These are phyloP conservation scores for Acacia crassicarpa DNA, from an alignment of 306 rosid species.

Conservation along the genomic window DNA sequence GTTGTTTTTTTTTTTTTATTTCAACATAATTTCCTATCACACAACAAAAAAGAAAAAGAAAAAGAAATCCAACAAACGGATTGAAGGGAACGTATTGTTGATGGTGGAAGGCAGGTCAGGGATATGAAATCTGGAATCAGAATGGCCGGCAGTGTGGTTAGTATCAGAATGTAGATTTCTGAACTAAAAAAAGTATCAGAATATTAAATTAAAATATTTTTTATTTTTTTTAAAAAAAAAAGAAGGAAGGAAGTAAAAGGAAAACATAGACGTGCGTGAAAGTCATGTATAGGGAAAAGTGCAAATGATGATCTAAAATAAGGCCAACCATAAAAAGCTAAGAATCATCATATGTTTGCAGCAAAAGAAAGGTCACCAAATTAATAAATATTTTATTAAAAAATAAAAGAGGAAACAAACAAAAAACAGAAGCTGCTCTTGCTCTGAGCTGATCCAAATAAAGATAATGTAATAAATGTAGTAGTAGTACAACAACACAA, in stretches of 20 bases:
- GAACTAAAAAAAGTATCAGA: background rate
- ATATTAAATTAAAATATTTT: too few relatives aligned
- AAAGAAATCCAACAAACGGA: background rate
- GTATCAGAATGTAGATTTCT: too few relatives aligned
- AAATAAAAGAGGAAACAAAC: background rate
- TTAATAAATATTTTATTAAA: too few relatives aligned
- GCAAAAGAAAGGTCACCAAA: background rate
- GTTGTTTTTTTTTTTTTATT: too few relatives aligned
- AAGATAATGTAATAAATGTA: background rate
- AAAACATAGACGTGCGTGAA: background rate
- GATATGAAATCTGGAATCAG: background rate
- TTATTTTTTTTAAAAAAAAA: background rate
- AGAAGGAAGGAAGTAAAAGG: background rate
- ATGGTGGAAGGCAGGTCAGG: background rate
- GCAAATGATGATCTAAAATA: background rate
- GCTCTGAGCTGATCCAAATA: background rate
- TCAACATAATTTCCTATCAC: too few relatives aligned
- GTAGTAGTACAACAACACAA: background rate
- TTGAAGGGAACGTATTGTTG: background rate
- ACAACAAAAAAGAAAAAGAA: too few relatives aligned
- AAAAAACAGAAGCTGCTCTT: background rate
- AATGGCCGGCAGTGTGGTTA: too few relatives aligned
- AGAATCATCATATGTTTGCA: background rate
- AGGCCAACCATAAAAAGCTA: background rate
- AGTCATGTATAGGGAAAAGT: background rate